Evolutionary conservation across 129 eudicot genomes (phyloP), one percentile per base, ranked within the genome.

Genomic region (Lonicera japonica): DNA sequence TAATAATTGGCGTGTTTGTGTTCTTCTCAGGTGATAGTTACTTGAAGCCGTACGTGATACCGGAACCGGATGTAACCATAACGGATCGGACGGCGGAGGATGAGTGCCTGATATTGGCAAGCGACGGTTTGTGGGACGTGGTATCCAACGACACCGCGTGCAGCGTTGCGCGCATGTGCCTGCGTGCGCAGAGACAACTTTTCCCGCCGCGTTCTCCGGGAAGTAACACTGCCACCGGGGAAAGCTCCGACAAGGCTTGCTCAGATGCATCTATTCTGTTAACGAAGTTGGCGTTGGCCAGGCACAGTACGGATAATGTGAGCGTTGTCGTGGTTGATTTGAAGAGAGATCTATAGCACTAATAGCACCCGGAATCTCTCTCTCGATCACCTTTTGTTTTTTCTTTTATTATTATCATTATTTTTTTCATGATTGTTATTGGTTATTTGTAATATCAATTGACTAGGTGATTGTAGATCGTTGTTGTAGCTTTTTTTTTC

Each of bases 121-220:
- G 89, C 45, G 99, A 94, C 56, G 99, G 99, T 0, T 71, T 94
- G 0, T 94, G 99, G 99, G 99, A 92, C 43, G 99, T 92, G 56
- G 99, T 92, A 25, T 80, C 99, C 0, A 88, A 92, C 71, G 96
- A 85, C 4, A 87, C 91, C 0, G 99, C 99, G 6, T 85, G 86
- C 34, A 73, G 88, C 22, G 99, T 92, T 22, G 99, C 96, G 1
- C 75, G 96, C 11, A 92, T 92, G 99, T 92, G 99, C 61, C 57
- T 92, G 3, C 57, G 67, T 4, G 78, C 92, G 1, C 70, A 79
- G 34, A 72, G 64, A 18, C 75, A 81, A 15, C 69, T 76, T 8
- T 75, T 95, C 0, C 95, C 95, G 52, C 80, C 80, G 15, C 71
- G 67, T 12, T 73, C 94, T 0, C 85, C 82, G 18, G 96, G 79